phyloP scores from a whole-genome alignment of 768 basidiomycete genomes.

The Leccinum olivaceopallidum region DNA sequence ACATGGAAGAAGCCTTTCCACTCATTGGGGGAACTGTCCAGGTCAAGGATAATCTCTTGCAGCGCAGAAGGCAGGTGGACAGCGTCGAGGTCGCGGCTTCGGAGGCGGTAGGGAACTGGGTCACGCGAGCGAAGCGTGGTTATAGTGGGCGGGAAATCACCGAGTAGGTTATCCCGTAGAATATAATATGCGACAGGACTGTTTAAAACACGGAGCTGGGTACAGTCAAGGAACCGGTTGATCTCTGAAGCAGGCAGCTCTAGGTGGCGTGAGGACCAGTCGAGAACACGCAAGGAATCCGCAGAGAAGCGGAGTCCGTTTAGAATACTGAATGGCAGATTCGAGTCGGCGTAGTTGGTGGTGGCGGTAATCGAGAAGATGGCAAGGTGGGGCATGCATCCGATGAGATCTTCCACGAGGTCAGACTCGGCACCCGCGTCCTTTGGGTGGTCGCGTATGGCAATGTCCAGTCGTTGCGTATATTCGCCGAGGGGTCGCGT shows the following conservation, averaged over 20 bases:
- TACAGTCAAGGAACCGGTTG: not conserved
- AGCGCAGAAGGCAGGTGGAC: not conserved
- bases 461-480: not conserved
- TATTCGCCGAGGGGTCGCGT: not conserved
- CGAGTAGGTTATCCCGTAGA: not conserved
- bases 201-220: not conserved
- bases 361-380: not conserved
- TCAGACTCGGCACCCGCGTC: not conserved
- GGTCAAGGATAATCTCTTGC: not conserved
- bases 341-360: not conserved
- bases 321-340: not conserved
- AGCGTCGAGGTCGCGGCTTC: not conserved
- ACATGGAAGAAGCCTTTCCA: not conserved
- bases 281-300: not conserved
- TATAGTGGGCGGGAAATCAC: not conserved
- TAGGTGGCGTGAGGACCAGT: not conserved
- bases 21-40: not conserved
- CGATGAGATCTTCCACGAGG: not conserved
- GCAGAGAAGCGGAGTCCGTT: not conserved
- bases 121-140: not conserved
- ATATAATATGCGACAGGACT: accelerated
- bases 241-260: not conserved
- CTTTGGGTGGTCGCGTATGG: not conserved
- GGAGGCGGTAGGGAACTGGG: not conserved
- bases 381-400: not conserved